These are phyloP conservation scores for Saccharomycopsis fermentans DNA, from an alignment of 805 yeast species.

Conservation along the genomic window DNA sequence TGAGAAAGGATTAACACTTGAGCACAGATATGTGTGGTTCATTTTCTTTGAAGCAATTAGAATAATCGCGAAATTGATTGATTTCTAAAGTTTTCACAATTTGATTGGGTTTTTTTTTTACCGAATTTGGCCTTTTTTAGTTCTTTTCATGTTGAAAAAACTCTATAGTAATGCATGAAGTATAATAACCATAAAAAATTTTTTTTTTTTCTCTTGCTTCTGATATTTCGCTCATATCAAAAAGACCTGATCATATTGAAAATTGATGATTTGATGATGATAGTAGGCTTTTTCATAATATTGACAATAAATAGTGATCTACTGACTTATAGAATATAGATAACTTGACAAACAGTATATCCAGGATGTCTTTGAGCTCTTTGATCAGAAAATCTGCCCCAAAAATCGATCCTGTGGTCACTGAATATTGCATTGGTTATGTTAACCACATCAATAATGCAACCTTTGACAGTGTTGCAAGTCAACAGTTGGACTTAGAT, in stretches of 20 bases:
- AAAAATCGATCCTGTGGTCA: constrained; percentile 73
- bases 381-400: constrained; percentile 84
- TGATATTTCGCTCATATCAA: too few relatives aligned
- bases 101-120: background rate
- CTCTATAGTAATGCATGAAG: background rate
- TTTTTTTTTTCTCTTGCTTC: background rate
- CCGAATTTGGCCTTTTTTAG: background rate
- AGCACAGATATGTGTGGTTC: too few relatives aligned
- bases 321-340: background rate
- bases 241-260: background rate
- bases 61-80: too few relatives aligned
- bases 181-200: background rate
- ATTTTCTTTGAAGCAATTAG: too few relatives aligned
- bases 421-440: constrained; percentile 86
- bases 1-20: too few relatives aligned
- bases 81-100: too few relatives aligned
- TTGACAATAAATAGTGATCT: too few relatives aligned
- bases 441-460: constrained; percentile 69
- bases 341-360: background rate
- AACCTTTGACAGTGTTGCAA: constrained; percentile 73
- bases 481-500: constrained; percentile 58
- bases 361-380: constrained; percentile 9
- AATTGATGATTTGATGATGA: background rate
- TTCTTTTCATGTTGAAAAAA: background rate
- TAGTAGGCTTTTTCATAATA: background rate